A percentile compares a stretch with the other conserved stretches of the same genome.
Evolutionary conservation across 2,329 filamentous ascomycete genomes (phyloP).

Genomic region (Periglandula ipomoeae): DNA sequence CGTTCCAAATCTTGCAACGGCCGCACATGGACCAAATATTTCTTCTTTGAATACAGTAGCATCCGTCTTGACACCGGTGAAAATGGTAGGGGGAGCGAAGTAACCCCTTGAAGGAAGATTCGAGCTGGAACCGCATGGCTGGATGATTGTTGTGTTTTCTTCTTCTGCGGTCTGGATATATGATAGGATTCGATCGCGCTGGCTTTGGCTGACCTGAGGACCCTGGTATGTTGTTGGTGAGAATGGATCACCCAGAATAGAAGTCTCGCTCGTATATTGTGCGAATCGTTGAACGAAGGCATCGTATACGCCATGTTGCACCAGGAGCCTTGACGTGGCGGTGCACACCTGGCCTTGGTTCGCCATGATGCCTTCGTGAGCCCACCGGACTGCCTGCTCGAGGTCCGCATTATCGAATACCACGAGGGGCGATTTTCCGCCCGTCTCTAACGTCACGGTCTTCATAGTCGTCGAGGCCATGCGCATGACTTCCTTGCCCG

Average conservation of each 20-base stretch:
- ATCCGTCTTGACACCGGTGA: slow-evolving; percentile 16
- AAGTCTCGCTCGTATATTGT: slow-evolving; percentile 42
- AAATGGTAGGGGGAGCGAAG: slow-evolving; percentile 20
- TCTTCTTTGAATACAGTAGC: slow-evolving; percentile 20
- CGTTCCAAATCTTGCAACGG: slow-evolving; percentile 16
- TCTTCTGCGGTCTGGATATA: slow-evolving; percentile 57
- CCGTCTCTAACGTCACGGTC: slow-evolving; percentile 50
- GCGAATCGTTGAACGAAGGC: slow-evolving; percentile 55
- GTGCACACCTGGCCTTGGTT: slow-evolving; percentile 54
- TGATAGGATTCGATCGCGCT: slow-evolving; percentile 54
- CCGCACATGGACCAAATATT: slow-evolving; percentile 22
- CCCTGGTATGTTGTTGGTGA: slow-evolving; percentile 56
- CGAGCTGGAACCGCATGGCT: slow-evolving; percentile 3
- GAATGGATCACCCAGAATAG: slow-evolving; percentile 56
- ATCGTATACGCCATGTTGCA: slow-evolving; percentile 48
- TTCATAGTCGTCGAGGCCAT: slow-evolving; percentile 51
- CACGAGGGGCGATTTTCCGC: slow-evolving; percentile 50
- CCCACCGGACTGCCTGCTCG: slow-evolving; percentile 51
- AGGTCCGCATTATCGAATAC: slow-evolving; percentile 53
- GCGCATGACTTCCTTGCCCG: slow-evolving; percentile 62
- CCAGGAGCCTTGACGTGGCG: slow-evolving; percentile 48
- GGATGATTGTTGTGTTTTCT: slow-evolving; percentile 46
- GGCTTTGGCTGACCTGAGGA: slow-evolving; percentile 55
- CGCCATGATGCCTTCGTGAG: slow-evolving; percentile 34
- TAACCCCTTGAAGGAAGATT: slow-evolving; percentile 15